Evolutionary conservation across 192 early-diverging fungal genomes (phyloP), one percentile per base, ranked within the genome.

Genomic region (Phlyctochytrium bullatum): DNA sequence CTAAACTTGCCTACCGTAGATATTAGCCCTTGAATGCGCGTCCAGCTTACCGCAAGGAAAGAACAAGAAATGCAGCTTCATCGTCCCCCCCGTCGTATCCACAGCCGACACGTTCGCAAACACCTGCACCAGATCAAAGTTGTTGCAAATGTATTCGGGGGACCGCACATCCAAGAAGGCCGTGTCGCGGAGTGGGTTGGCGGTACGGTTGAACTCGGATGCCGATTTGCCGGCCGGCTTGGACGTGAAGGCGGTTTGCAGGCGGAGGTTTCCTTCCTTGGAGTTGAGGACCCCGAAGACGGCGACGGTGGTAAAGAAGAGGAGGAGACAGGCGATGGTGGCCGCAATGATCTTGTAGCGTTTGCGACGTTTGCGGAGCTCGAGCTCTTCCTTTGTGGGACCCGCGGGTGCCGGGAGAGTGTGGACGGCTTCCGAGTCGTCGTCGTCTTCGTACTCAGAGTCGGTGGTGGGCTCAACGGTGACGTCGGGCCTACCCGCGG

Each of bases 31-130:
- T 20, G 6, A 47, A 47, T 6, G 40, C 6, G 40, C 6, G 20
- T 47, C 6, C 6, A 14, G 20, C 40, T 14, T 14, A 47, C 40
- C 40, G 20, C 40, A 47, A 47, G 40, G 40, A 20, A 47, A 47
- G 40, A 47, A 47, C 40, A 47, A 20, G 40, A 47, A 47, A 47
- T 47, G 40, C 6, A 47, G 40, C 40, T 47, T 47, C 40, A 47
- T 47, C 10, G 20, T 20, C 40, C 40, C 40, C 10, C 10, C 40
- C 10, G 20, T 20, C 10, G 40, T 47, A 20, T 47, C 40, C 10
- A 47, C 20, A 47, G 40, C 40, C 10, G 40, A 47, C 6, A 47
- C 40, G 40, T 47, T 47, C 20, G 40, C 40, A 47, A 47, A 47
- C 40, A 47, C 40, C 20, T 47, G 40, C 6, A 47, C 40, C 40